phyloP scores from a whole-genome alignment of 805 yeast species.

The Lachancea lanzarotensis region DNA sequence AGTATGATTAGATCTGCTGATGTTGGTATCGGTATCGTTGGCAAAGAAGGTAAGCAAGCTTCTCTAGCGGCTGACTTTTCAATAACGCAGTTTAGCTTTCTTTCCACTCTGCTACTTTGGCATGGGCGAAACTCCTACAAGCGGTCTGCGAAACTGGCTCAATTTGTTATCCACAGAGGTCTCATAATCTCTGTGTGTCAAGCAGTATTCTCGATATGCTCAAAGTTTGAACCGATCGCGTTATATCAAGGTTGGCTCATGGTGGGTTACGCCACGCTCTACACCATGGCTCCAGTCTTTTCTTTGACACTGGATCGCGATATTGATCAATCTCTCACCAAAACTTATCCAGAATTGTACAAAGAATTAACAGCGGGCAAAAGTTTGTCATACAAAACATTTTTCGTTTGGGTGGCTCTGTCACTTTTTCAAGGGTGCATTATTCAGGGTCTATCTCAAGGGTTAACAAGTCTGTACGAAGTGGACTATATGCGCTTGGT shows the following conservation, averaged over 20 bases:
- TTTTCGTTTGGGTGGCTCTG: slow-evolving; percentile 84
- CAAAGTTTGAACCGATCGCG: slow-evolving; percentile 89
- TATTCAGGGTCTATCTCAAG: slow-evolving; percentile 77
- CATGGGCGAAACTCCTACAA: slow-evolving; percentile 97
- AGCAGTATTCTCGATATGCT: slow-evolving; percentile 82
- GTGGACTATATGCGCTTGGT: slow-evolving; percentile 66
- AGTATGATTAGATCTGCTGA: slow-evolving; percentile 99
- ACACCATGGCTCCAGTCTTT: slow-evolving; percentile 98
- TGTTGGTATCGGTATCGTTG: slow-evolving; percentile 98
- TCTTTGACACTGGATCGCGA: slow-evolving; percentile 87
- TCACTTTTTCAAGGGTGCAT: slow-evolving; percentile 88
- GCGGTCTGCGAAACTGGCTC: slow-evolving; percentile 89
- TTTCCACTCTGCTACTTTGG: slow-evolving; percentile 86
- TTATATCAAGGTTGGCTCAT: slow-evolving; percentile 92
- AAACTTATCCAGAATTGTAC: slow-evolving; percentile 89
- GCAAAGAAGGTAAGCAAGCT: slow-evolving; percentile 97
- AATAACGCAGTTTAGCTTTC: slow-evolving; percentile 81
- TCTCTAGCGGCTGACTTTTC: slow-evolving; percentile 96
- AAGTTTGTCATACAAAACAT: slow-evolving; percentile 78
- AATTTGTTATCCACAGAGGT: slow-evolving; percentile 95
- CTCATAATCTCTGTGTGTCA: slow-evolving; percentile 89
- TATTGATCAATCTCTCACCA: slow-evolving; percentile 81
- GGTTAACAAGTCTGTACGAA: slow-evolving; percentile 55
- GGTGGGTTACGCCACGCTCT: slow-evolving; percentile 97
- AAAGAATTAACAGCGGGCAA: slow-evolving; percentile 85